Percentiles rank a stretch among this genome's conserved stretches.
Conservation (phyloP, 169 alveolate species). For the Plasmodium cynomolgi region DNA sequence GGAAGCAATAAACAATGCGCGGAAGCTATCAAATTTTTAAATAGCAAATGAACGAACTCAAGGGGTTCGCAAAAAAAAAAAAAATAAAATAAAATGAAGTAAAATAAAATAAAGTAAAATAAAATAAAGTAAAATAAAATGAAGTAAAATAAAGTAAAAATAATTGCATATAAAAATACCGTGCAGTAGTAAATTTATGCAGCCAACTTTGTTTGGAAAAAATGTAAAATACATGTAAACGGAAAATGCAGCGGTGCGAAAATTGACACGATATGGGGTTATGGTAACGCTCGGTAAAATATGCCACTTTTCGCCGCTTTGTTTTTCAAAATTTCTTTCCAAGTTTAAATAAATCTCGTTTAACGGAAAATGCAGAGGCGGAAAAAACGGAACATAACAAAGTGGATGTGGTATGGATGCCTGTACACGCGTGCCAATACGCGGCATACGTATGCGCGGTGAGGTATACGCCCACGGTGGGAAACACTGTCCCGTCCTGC, state of each 20-base stretch:
- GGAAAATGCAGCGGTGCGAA: background rate
- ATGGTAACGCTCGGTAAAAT: background rate
- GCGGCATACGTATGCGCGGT: background rate
- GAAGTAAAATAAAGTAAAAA: too few relatives aligned
- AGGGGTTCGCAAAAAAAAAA: background rate
- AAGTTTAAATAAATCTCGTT: background rate
- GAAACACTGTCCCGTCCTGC: background rate
- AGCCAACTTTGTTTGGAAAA: background rate
- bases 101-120: too few relatives aligned
- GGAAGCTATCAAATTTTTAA: background rate
- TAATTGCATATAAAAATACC: background rate
- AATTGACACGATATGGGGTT: background rate
- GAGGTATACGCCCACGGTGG: background rate
- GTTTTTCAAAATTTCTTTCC: background rate
- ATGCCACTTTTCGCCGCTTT: background rate
- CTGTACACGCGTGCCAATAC: background rate
- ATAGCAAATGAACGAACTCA: background rate
- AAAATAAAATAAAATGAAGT: background rate
- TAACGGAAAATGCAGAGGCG: background rate
- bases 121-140: background rate
- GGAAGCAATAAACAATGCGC: background rate
- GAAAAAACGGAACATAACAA: background rate
- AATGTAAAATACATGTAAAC: background rate
- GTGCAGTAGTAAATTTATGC: background rate
- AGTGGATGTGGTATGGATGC: background rate